A percentile compares a stretch with the other conserved stretches of the same genome.
These are phyloP conservation scores for Ehretia macrophylla DNA, from an alignment of 257 asterid genomes.

Conservation along the genomic window DNA sequence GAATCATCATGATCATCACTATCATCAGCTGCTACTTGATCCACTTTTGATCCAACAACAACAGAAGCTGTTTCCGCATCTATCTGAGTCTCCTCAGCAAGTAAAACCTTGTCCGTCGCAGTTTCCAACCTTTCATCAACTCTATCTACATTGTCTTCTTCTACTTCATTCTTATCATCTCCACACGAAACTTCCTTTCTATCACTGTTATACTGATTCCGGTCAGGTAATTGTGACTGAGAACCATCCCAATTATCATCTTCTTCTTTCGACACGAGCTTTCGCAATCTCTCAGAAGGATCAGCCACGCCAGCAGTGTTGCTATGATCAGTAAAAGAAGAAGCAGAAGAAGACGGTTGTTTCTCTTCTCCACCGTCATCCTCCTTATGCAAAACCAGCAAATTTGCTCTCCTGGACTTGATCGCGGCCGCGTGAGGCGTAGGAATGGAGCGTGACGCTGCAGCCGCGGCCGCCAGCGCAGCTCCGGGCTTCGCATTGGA, in stretches of 20 bases:
- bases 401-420: conserved; percentile 48
- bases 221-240: conserved; percentile 5
- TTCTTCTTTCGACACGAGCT: conserved; percentile 8
- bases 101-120: background rate
- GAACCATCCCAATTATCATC: conserved; percentile 19
- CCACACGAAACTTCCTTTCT: background rate
- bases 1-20: conserved; percentile 1
- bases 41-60: background rate
- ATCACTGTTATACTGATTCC: background rate
- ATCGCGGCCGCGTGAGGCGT: conserved; percentile 75
- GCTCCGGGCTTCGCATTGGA: conserved; percentile 88
- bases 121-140: no score
- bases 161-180: background rate
- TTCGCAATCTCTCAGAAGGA: background rate
- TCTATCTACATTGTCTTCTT: no score
- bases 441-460: conserved; percentile 80
- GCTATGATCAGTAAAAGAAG: background rate
- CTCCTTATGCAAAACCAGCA: conserved; percentile 18
- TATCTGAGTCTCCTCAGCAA: conserved; percentile 8
- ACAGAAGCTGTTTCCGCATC: conserved; percentile 6
- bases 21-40: background rate
- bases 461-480: conserved; percentile 89
- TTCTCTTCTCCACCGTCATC: background rate
- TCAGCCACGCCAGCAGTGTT: background rate
- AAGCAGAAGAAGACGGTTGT: background rate